A percentile compares a stretch with the other conserved stretches of the same genome.
These are phyloP conservation scores for Saprolegnia diclina DNA, from an alignment of 352 stramenopile genomes.

Conservation along the genomic window DNA sequence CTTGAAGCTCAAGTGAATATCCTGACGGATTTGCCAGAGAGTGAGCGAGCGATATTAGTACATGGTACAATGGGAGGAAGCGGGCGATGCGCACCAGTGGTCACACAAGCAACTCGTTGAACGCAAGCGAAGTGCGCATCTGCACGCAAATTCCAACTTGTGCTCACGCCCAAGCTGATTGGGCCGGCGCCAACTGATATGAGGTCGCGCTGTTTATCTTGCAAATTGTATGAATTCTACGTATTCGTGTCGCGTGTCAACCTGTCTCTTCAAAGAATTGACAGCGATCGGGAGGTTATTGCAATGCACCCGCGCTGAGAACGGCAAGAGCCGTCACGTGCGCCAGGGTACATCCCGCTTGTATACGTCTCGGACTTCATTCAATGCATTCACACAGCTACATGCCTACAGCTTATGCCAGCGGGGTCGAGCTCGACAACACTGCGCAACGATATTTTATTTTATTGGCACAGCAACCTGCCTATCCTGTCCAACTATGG, in stretches of 20 bases:
- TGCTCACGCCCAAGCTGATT: neutral
- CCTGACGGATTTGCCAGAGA: too few species aligned
- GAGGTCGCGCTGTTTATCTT: neutral
- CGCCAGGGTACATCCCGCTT: too few species aligned
- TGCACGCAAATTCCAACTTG: neutral
- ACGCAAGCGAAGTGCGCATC: neutral
- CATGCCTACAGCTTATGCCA: too few species aligned
- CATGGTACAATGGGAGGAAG: neutral
- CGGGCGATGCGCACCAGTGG: neutral
- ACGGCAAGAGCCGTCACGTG: too few species aligned
- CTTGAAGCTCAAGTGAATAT: too few species aligned
- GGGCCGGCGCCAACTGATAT: neutral
- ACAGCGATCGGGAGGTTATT: neutral
- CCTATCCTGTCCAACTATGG: neutral
- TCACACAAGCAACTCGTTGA: neutral
- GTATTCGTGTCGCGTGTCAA: neutral
- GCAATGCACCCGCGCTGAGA: too few species aligned
- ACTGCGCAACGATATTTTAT: too few species aligned
- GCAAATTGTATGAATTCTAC: neutral
- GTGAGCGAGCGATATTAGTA: too few species aligned
- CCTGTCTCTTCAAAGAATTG: constrained; percentile 11
- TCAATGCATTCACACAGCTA: too few species aligned
- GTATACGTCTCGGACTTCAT: too few species aligned
- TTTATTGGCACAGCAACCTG: neutral
- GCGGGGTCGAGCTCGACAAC: too few species aligned